Evolutionary conservation across 2,329 filamentous ascomycete genomes (phyloP).

Genomic region (Clonostachys rosea): DNA sequence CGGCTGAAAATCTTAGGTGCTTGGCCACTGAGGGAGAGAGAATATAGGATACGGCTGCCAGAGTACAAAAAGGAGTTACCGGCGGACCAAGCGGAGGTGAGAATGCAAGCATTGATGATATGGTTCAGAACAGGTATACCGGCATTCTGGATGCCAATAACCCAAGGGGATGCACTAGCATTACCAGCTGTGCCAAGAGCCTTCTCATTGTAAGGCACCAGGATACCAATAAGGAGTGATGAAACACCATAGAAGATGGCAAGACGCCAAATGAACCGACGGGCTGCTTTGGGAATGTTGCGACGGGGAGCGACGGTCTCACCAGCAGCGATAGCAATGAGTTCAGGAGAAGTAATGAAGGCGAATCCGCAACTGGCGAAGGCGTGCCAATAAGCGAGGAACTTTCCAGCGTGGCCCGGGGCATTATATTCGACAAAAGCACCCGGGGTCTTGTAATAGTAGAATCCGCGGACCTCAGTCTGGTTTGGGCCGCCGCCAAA

Average conservation of each 20-base stretch:
- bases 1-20: conserved; percentile 57
- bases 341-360: conserved; percentile 59
- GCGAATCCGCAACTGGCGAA: conserved; percentile 56
- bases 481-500: conserved; percentile 49
- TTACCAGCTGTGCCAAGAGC: conserved; percentile 54
- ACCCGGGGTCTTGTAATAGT: conserved; percentile 29
- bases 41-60: conserved; percentile 65
- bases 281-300: conserved; percentile 62
- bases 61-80: conserved; percentile 61
- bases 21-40: conserved; percentile 61
- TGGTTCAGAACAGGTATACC: conserved; percentile 60
- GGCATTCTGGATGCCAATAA: conserved; percentile 62
- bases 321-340: conserved; percentile 58
- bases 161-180: conserved; percentile 56
- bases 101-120: conserved; percentile 64
- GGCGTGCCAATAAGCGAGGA: conserved; percentile 54
- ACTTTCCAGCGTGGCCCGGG: conserved; percentile 41
- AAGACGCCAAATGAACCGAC: conserved; percentile 57
- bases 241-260: conserved; percentile 61
- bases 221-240: conserved; percentile 55
- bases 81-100: conserved; percentile 62
- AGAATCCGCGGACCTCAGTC: conserved; percentile 37
- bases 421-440: conserved; percentile 43
- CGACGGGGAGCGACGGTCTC: conserved; percentile 60
- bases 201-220: conserved; percentile 61